Conservation (phyloP, 2,329 filamentous ascomycete species). For the Sporothrix variecibatus region DNA sequence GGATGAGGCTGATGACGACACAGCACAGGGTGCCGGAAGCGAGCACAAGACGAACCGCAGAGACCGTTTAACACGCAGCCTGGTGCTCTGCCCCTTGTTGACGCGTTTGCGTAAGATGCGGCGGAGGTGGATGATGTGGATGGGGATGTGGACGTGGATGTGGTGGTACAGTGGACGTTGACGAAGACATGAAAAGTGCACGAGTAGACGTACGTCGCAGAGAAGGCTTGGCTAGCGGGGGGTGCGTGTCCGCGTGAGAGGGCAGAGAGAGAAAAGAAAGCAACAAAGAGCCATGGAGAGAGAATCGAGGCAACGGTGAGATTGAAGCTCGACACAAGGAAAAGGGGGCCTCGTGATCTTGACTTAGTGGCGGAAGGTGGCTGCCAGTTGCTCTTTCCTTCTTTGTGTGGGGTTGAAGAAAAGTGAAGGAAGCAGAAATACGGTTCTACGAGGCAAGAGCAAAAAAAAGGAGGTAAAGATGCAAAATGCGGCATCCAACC, state of each 20-base stretch:
- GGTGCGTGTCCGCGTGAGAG: neutral
- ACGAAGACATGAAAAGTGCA: constrained; percentile 13
- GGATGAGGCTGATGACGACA: constrained; percentile 3
- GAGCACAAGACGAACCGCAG: neutral
- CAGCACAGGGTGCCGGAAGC: neutral
- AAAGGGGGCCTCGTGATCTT: constrained; percentile 17
- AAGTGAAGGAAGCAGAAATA: neutral
- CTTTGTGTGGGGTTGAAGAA: constrained; percentile 2
- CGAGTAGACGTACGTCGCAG: neutral
- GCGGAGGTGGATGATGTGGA: neutral
- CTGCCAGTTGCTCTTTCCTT: neutral
- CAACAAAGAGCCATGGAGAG: neutral
- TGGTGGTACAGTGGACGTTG: constrained; percentile 1
- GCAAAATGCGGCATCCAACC: neutral
- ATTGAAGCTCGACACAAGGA: neutral
- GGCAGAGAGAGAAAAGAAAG: neutral
- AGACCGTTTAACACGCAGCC: neutral
- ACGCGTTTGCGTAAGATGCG: neutral
- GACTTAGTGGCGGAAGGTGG: constrained; percentile 3
- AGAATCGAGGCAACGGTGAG: neutral
- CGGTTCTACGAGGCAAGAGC: constrained; percentile 1
- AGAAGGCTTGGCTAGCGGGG: constrained; percentile 5
- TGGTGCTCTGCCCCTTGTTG: constrained; percentile 9
- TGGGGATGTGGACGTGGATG: neutral
- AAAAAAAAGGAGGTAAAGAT: neutral